Percentiles rank a stretch among this genome's conserved stretches.
Conservation (phyloP, 2,329 filamentous ascomycete species). For the Pyrenochaeta sp. region DNA sequence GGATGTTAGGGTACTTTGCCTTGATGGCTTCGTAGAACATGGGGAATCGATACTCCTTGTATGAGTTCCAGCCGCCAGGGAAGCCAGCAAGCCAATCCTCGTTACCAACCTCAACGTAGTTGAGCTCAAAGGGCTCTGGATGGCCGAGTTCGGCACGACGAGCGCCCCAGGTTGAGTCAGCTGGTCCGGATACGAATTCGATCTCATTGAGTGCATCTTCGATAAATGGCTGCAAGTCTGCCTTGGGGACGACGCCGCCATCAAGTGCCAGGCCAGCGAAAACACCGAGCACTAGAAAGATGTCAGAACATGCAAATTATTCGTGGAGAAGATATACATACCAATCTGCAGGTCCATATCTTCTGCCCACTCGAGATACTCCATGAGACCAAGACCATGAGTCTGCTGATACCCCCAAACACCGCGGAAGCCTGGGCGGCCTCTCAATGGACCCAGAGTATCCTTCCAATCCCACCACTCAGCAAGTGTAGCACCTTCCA, state of each 20-base stretch:
- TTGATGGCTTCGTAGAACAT: slow-evolving; percentile 47
- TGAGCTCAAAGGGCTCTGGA: slow-evolving; percentile 47
- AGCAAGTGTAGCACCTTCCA: slow-evolving; percentile 39
- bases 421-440: slow-evolving; percentile 57
- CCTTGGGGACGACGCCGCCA: slow-evolving; percentile 47
- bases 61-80: slow-evolving; percentile 37
- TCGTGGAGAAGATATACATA: slow-evolving; percentile 11
- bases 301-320: slow-evolving; percentile 19
- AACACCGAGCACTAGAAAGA: slow-evolving; percentile 47
- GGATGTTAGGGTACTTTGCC: slow-evolving; percentile 45
- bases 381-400: slow-evolving; percentile 56
- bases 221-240: slow-evolving; percentile 49
- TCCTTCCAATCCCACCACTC: slow-evolving; percentile 58
- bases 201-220: slow-evolving; percentile 50
- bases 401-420: slow-evolving; percentile 58
- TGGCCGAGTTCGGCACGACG: slow-evolving; percentile 47
- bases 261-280: slow-evolving; percentile 57
- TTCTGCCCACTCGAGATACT: slow-evolving; percentile 59
- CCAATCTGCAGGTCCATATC: slow-evolving; percentile 54
- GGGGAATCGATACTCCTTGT: slow-evolving; percentile 44
- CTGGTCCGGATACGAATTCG: slow-evolving; percentile 43
- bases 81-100: slow-evolving; percentile 49
- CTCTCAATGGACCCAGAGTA: slow-evolving; percentile 57
- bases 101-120: slow-evolving; percentile 51
- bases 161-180: slow-evolving; percentile 44